These are phyloP conservation scores for Crithidia bombi DNA, from an alignment of 208 protist species.

Conservation along the genomic window DNA sequence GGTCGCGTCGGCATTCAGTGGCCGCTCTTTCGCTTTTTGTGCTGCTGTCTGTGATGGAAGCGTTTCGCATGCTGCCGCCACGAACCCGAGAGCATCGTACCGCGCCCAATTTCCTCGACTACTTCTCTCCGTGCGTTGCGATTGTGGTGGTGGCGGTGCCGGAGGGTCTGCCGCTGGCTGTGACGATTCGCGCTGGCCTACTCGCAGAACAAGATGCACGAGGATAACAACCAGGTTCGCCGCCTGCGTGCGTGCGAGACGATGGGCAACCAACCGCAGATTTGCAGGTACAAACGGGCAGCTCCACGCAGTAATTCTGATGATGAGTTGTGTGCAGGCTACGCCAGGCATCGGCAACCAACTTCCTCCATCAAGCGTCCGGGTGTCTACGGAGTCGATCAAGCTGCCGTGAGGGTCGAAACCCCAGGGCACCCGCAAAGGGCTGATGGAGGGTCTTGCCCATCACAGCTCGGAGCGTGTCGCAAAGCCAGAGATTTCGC, in stretches of 20 bases:
- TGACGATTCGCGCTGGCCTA: conserved; percentile 99
- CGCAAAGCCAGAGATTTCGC: too few relatives aligned
- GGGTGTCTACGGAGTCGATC: not conserved
- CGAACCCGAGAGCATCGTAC: conserved; percentile 23
- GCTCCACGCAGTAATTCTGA: conserved; percentile 98
- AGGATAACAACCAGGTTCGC: conserved; percentile 99
- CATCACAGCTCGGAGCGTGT: too few relatives aligned
- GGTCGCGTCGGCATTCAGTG: conserved; percentile 82
- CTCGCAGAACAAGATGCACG: conserved; percentile 98
- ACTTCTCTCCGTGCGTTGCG: conserved; percentile 93
- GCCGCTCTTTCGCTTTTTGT: conserved; percentile 78
- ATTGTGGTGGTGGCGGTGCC: conserved; percentile 98
- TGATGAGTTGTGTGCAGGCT: conserved; percentile 72
- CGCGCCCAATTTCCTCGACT: conserved; percentile 76
- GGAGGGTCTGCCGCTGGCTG: conserved; percentile 96
- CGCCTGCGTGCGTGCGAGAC: conserved; percentile 97
- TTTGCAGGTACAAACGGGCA: conserved; percentile 99
- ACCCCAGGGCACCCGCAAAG: too few relatives aligned
- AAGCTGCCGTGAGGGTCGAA: too few relatives aligned
- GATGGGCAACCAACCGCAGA: conserved; percentile 97
- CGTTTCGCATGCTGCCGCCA: conserved; percentile 37
- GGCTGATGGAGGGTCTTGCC: not conserved
- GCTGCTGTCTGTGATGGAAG: conserved; percentile 56
- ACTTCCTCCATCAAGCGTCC: not conserved
- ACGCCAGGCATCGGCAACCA: conserved; percentile 7